These are phyloP conservation scores for Microcos paniculata DNA, from an alignment of 345 rosid species.

Conservation along the genomic window DNA sequence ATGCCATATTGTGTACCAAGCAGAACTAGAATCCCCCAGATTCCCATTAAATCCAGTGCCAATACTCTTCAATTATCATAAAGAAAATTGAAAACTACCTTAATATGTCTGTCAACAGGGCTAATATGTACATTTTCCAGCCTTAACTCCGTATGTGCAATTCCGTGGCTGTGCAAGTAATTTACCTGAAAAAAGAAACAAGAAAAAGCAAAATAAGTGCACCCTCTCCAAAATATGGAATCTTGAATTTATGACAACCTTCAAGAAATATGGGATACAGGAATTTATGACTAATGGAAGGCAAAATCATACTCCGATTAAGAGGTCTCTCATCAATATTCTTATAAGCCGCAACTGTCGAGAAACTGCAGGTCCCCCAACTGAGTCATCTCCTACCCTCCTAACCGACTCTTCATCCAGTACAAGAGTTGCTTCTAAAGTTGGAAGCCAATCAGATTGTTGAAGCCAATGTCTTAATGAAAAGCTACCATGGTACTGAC, in stretches of 20 bases:
- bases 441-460: slow-evolving; percentile 95
- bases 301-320: slow-evolving; percentile 76
- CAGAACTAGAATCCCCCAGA: background rate
- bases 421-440: slow-evolving; percentile 89
- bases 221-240: background rate
- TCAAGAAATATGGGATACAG: background rate
- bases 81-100: slow-evolving; percentile 45
- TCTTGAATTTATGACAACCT: background rate
- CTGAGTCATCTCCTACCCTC: slow-evolving; percentile 87
- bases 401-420: slow-evolving; percentile 87
- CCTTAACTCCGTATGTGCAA: slow-evolving; percentile 95
- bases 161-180: slow-evolving; percentile 96
- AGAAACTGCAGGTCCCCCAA: slow-evolving; percentile 97
- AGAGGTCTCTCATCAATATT: slow-evolving; percentile 81
- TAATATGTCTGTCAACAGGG: slow-evolving; percentile 94
- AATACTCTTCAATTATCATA: background rate
- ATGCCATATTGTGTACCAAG: background rate
- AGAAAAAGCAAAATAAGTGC: background rate
- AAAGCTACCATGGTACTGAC: slow-evolving; percentile 91
- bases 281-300: background rate
- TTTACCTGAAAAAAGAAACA: slow-evolving; percentile 59
- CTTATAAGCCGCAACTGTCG: slow-evolving; percentile 80
- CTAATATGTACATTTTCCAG: slow-evolving; percentile 93
- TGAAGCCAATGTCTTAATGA: slow-evolving; percentile 96
- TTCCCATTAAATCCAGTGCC: background rate